Base-by-base conservation (phyloP, 345 rosid genomes). In the Lagerstroemia speciosa region DNA sequence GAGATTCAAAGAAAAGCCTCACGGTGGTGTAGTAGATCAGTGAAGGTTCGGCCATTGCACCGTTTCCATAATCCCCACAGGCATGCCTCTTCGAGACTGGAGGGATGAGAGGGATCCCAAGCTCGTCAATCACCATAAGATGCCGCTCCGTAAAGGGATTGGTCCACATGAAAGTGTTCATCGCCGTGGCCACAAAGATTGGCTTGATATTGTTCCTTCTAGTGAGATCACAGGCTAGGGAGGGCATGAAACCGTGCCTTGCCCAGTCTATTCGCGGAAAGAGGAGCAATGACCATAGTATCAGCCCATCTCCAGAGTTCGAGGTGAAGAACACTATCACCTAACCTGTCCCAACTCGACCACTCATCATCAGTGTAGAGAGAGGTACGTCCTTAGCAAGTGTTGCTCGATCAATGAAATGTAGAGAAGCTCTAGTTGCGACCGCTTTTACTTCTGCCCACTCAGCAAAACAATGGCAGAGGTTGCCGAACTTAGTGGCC, bases 281-380 rank as follows among this genome's bases (percentile, higher is more conserved):
- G 77, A 6, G 98, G 98, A 65, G 98, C 98, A 69, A 91, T 83
- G 73, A 89, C 91, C 82, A 91, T 77, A 72, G 91, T 81, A 83
- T 94, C 98, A 74, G 99, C 98, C 99, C 96, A 94, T 38, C 86
- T 81, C 62, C 92, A 77, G 64, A 94, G 93, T 72, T 94, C 95
- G 67, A 94, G 88, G 78, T 91, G 99, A 72, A 91, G 96, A 36
- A 94, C 96, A 10, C 71, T 82, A 72, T 94, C 99, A 67, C 99
- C 98, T 52, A 94, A 74, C 72, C 83, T 89, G 1, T 68, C 85
- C 99, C 99, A 94, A 72, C 83, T 80, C 30, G 90, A 80, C 99
- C 95, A 88, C 75, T 94, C 99, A 58, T 84, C 86, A 8, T 91
- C 97, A 19, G 99, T 91, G 73, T 86, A 88, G 27, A 94, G 79